phyloP scores from a whole-genome alignment of 1,284 basidiomycete species.

The Leccinum subrobustum region DNA sequence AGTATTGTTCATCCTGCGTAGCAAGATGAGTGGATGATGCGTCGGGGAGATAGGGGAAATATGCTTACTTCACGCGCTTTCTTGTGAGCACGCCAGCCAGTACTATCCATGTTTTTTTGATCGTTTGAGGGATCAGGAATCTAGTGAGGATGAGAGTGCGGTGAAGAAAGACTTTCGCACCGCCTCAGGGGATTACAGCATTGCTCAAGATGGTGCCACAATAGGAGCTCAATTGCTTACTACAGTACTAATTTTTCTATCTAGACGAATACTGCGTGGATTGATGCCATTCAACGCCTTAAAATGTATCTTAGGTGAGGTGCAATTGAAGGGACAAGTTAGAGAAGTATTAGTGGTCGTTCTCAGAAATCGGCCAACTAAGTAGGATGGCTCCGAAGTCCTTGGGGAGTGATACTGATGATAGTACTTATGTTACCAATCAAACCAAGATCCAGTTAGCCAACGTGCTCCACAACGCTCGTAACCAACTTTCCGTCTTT shows the following conservation, averaged over 20 bases:
- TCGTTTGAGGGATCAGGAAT: neutral
- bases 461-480: conserved; percentile 85
- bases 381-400: too few species aligned
- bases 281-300: too few species aligned
- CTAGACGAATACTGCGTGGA: neutral
- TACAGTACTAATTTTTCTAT: neutral
- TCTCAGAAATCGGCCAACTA: too few species aligned
- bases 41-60: neutral
- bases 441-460: conserved; percentile 38
- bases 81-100: conserved; percentile 65
- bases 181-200: neutral
- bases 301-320: too few species aligned
- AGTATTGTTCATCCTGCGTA: conserved; percentile 43
- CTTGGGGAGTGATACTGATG: too few species aligned
- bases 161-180: neutral
- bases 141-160: neutral
- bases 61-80: conserved; percentile 45
- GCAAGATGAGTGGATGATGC: neutral
- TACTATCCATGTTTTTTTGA: conserved; percentile 53
- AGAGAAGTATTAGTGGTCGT: too few species aligned
- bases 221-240: neutral
- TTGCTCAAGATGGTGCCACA: neutral
- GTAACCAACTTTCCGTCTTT: conserved; percentile 86
- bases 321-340: too few species aligned
- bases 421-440: neutral